Base-by-base conservation (phyloP, 139 green algal species). In the Closterium sp. region DNA sequence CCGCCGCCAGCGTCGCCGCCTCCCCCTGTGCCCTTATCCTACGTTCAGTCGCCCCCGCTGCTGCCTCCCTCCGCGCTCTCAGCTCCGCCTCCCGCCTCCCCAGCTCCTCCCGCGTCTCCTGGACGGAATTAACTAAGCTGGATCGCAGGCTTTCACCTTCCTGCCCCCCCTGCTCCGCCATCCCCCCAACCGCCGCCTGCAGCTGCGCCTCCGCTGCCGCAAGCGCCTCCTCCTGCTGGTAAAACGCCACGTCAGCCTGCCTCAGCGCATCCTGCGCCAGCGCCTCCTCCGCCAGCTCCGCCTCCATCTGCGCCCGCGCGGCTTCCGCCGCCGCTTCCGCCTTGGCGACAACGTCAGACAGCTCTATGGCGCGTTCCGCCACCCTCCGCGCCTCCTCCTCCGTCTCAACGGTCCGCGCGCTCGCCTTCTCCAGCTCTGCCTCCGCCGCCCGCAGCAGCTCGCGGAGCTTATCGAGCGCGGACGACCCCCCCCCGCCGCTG, bases 361-460 rank as follows among this genome's bases (percentile, higher is more conserved):
- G 38, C 25, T 35, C 32, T n/a, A 94, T 66, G 12, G 91, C 88
- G 21, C 31, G 19, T 84, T 94, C 91, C 36, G 91, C 91, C n/a
- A 93, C 83, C 8, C 34, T 36, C 23, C 93, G 91, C 28, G 91
- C 91, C 36, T 92, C 28, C n/a, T 88, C 33, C 32, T 94, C 91
- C 33, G 90, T 30, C 36, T 88, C 32, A 21, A 34, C 38, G 34
- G 88, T 93, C 21, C 35, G 55, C 35, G 88, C 30, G 4, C 86
- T 33, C 16, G 43, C 87, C 66, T 89, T 43, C 30, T 93, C 90
- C 84, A 93, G 87, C 33, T 35, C 88, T 31, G 88, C 90, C 34
- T 92, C 34, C 30, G 90, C 90, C 35, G 28, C 85, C 12, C 30
- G 91, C 34, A 91, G 23, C 36, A 89, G 30, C 90, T 88, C 64